Base-by-base conservation (phyloP, 202 grass and related monocot species). In the Brachypodium distachyon region DNA sequence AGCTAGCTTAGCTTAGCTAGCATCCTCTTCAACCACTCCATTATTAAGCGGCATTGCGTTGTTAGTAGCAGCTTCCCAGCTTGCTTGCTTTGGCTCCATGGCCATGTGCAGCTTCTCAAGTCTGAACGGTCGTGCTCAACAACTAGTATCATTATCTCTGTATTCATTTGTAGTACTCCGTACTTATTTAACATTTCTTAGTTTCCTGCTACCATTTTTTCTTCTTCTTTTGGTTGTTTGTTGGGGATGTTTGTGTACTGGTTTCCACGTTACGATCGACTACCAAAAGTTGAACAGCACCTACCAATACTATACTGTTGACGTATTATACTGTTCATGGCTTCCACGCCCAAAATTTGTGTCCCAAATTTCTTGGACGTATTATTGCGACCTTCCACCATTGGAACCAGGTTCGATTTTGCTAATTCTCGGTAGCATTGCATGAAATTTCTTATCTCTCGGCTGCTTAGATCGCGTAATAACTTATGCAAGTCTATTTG, bases 221-320 rank as follows among this genome's bases (percentile, higher is more conserved):
- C 32, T n/a, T 58, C 29, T 2, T 16, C 16, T 42, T 41, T 9
- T 31, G 2, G 56, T 58, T 42, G 67, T 53, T 73, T 16, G 56
- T 41, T 81, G 46, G 57, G 10, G 11, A 9, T 54, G 65, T 33
- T 81, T 75, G 25, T 69, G 41, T 74, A 69, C 70, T 74, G 23
- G 76, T 34, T 58, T 28, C 61, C 77, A 81, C 52, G 76, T 80
- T 74, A 32, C 7, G n/a, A 22, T 39, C 5, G 23, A 41, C 2
- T 4, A 42, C 3, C 63, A 7, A 43, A 70, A 70, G 26, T 23
- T 4, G 64, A 5, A 7, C 7, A 67, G 7, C 68, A 68, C 65
- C 65, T 47, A 47, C 40, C n/a, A n/a, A n/a, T n/a, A n/a, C n/a
- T n/a, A n/a, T n/a, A n/a, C n/a, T n/a, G n/a, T 31, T 11, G 25